These are phyloP conservation scores for Middelhovenomyces tepae DNA, from an alignment of 805 yeast genomes.

Conservation along the genomic window DNA sequence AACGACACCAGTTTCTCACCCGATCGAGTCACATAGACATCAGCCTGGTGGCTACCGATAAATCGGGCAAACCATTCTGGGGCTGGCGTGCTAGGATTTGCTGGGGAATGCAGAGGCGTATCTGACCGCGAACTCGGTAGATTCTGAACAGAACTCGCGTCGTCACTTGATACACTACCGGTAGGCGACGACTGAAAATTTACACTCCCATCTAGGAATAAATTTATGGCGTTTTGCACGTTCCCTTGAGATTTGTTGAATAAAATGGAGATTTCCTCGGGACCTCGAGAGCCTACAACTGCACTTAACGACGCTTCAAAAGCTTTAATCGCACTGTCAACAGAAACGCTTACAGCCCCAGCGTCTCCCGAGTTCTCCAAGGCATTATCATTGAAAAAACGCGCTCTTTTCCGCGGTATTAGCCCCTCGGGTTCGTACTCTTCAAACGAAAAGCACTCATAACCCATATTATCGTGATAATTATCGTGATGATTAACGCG, in stretches of 20 bases:
- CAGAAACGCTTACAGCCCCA: no score
- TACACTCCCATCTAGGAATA: constrained; percentile 18
- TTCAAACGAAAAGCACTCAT: no score
- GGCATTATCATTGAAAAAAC: constrained; percentile 13
- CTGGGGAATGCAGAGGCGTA: constrained; percentile 2
- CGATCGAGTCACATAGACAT: constrained; percentile 29
- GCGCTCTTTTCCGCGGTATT: constrained; percentile 14
- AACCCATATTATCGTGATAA: no score
- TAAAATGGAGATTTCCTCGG: constrained; percentile 13
- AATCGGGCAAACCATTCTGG: constrained; percentile 18
- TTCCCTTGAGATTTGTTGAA: constrained; percentile 16
- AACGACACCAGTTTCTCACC: constrained; percentile 24
- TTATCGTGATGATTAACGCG: no score
- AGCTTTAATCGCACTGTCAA: no score
- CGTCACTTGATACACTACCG: constrained; percentile 4
- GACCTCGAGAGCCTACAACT: constrained; percentile 20
- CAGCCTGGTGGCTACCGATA: constrained; percentile 30
- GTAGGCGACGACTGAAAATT: constrained; percentile 2
- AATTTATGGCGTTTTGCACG: constrained; percentile 22
- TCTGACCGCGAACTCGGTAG: neutral
- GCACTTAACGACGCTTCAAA: constrained; percentile 19
- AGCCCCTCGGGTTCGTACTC: constrained; percentile 10
- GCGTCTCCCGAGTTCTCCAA: no score
- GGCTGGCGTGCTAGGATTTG: constrained; percentile 13
- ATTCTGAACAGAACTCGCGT: constrained; percentile 3